These are phyloP conservation scores for Hemisphaericaspora xylofermentans DNA, from an alignment of 1,139 yeast species.

Conservation along the genomic window DNA sequence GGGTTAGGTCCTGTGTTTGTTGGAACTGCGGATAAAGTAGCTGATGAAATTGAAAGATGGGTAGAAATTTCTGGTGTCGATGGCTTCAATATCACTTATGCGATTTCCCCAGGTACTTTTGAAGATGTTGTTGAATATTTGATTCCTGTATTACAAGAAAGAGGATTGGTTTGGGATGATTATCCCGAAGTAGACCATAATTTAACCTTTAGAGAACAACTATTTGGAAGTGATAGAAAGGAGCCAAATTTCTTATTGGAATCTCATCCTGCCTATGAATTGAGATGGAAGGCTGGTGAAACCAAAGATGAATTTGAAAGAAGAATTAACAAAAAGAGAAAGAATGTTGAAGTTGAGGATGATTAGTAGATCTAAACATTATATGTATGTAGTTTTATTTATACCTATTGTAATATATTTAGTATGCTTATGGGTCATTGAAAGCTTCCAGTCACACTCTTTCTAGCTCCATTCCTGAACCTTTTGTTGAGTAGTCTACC, in stretches of 20 bases:
- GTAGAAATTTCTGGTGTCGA: constrained; percentile 30
- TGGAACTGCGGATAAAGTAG: constrained; percentile 26
- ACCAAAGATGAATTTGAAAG: constrained; percentile 37
- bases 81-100: constrained; percentile 31
- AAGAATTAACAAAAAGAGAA: constrained; percentile 13
- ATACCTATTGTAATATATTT: no score
- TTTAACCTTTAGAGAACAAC: constrained; percentile 25
- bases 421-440: no score
- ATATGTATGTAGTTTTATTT: no score
- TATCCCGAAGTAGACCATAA: constrained; percentile 22
- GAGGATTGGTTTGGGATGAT: constrained; percentile 30
- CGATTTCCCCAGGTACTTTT: constrained; percentile 26
- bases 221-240: constrained; percentile 25
- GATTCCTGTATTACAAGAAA: constrained; percentile 25
- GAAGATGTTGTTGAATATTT: constrained; percentile 29
- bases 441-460: no score
- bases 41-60: constrained; percentile 31
- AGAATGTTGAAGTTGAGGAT: constrained; percentile 5
- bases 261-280: constrained; percentile 37
- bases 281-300: constrained; percentile 41
- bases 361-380: no score
- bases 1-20: constrained; percentile 29
- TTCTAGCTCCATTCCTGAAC: no score
- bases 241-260: constrained; percentile 22
- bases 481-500: no score